phyloP scores from a whole-genome alignment of 768 basidiomycete species.

The Naematelia aurantialba region DNA sequence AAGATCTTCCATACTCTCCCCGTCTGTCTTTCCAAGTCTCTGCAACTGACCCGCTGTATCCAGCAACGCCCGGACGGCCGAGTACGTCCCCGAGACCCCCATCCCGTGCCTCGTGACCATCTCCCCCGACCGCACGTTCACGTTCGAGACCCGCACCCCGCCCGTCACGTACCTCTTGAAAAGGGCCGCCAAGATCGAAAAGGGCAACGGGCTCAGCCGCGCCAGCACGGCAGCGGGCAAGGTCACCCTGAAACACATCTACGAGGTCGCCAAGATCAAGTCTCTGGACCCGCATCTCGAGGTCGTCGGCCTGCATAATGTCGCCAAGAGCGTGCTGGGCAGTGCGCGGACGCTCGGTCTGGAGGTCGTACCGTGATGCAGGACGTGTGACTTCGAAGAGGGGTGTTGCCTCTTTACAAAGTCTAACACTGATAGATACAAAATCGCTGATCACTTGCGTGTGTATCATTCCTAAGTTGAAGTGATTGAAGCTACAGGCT shows the following conservation, averaged over 20 bases:
- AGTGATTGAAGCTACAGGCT: too few relatives aligned
- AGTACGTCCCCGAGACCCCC: slow-evolving; percentile 77
- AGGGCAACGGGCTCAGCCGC: slow-evolving; percentile 58
- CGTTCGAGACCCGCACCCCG: slow-evolving; percentile 79
- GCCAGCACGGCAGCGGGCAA: slow-evolving; percentile 17
- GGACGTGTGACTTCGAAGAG: too few relatives aligned
- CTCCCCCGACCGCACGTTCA: slow-evolving; percentile 90
- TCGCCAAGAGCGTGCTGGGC: slow-evolving; percentile 82
- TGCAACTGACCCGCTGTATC: not conserved
- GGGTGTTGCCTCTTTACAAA: too few relatives aligned
- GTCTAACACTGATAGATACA: too few relatives aligned
- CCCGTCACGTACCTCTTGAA: slow-evolving; percentile 86
- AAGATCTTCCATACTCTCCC: not conserved
- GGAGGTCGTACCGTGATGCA: slow-evolving; percentile 71
- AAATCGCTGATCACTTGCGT: too few relatives aligned
- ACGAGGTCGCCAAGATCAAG: slow-evolving; percentile 98
- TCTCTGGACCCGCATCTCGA: slow-evolving; percentile 81
- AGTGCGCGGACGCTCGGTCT: slow-evolving; percentile 85
- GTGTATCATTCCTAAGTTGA: too few relatives aligned
- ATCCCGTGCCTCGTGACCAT: slow-evolving; percentile 89
- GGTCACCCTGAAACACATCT: slow-evolving; percentile 91
- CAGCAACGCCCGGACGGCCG: slow-evolving; percentile 85
- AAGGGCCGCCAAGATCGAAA: slow-evolving; percentile 81
- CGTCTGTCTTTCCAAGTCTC: not conserved
- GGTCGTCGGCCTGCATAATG: slow-evolving; percentile 77